Base-by-base conservation (phyloP, 2,329 filamentous ascomycete species). In the Ophiostoma sp. region DNA sequence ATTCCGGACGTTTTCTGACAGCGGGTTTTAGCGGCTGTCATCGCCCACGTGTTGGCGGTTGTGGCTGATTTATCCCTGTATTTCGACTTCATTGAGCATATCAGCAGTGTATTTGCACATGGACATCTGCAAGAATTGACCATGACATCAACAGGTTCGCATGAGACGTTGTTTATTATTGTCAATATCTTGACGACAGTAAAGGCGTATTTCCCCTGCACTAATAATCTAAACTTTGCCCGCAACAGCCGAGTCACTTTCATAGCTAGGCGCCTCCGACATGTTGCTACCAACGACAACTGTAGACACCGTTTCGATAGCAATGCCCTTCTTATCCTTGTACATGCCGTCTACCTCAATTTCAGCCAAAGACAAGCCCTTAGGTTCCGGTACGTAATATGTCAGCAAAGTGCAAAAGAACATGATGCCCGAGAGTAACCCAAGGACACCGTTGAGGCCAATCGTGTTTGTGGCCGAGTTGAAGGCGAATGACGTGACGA, bases 351-450 rank as follows among this genome's bases (percentile, higher is more conserved):
- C 39, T 5, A 22, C 63, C 22, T 66, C 63, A 19, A 66, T 48
- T 7, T 48, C 63, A 1, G 39, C 63, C 15, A 66, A 22, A 7
- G 63, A 48, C 1, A 66, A 15, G 22, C 63, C 63, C 39, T 66
- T 48, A 1, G 63, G 48, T 22, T 48, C 39, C 5, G 63, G 63
- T 12, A 66, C 63, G 22, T 66, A 66, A 25, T 66, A 66, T 25
- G 63, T 45, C 39, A 66, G 19, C 22, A 66, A 8, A 9, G 63
- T 66, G 22, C 63, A 66, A 8, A 66, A 39, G 17, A 48, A 66
- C 63, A 66, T 48, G 63, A 66, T 66, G 22, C 63, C 63, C 1
- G 63, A 66, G 39, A 66, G 63, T 39, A 66, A n/a, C 22, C 63
- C 63, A 19, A 66, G 63, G 12, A 66, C 22, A 15, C 63, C 63